phyloP scores from a whole-genome alignment of 1,284 basidiomycete species.

The Apiotrichum sp. region DNA sequence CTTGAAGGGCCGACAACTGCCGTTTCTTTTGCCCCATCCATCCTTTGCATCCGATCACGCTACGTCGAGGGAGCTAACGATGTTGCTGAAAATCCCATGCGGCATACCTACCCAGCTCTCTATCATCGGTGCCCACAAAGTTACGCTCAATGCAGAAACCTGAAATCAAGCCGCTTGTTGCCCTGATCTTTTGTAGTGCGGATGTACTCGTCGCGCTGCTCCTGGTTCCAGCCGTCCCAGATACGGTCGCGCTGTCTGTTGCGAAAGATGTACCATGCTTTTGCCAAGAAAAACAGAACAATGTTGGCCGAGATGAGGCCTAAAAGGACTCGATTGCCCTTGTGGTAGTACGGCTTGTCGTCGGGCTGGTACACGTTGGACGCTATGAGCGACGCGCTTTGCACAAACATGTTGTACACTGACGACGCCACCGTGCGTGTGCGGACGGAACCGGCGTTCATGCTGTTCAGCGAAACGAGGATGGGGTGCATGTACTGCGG shows the following conservation, averaged over 20 bases:
- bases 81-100: too few species aligned
- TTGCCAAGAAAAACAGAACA: constrained; percentile 20
- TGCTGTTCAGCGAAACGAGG: constrained; percentile 26
- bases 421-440: constrained; percentile 33
- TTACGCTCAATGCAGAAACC: constrained; percentile 1
- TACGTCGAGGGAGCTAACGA: too few species aligned
- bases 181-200: constrained; percentile 26
- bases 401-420: constrained; percentile 38
- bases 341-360: constrained; percentile 30
- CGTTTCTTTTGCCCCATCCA: too few species aligned
- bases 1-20: too few species aligned
- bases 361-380: constrained; percentile 33
- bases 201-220: constrained; percentile 27
- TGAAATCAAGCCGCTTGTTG: constrained; percentile 26
- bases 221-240: constrained; percentile 29
- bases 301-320: constrained; percentile 24
- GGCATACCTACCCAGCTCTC: too few species aligned
- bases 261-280: constrained; percentile 22
- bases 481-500: constrained; percentile 12
- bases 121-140: too few species aligned
- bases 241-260: constrained; percentile 25
- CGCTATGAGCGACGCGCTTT: constrained; percentile 29
- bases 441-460: constrained; percentile 34
- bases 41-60: too few species aligned
- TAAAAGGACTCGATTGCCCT: constrained; percentile 30